Conservation (phyloP, 2,329 filamentous ascomycete genomes). For the Apiospora koreana region DNA sequence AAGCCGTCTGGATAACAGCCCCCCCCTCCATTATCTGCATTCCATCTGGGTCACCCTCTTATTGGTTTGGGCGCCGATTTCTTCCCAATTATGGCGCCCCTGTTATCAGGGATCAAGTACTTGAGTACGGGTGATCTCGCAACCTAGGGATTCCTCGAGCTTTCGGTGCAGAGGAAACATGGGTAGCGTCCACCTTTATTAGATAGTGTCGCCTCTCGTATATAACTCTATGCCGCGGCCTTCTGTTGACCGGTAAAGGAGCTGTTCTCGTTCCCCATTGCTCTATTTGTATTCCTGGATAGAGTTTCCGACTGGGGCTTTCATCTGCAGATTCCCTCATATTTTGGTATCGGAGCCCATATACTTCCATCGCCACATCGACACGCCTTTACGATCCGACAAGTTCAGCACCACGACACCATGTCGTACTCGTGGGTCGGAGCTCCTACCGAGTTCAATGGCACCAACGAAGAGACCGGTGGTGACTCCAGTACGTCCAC, state of each 20-base stretch:
- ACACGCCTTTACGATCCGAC: not conserved
- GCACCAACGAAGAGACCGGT: conserved; percentile 64
- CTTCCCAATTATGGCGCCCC: conserved; percentile 16
- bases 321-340: not conserved
- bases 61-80: conserved; percentile 15
- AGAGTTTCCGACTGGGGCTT: not conserved
- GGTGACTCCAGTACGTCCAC: conserved; percentile 75
- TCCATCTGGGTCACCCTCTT: conserved; percentile 5
- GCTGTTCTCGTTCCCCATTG: not conserved
- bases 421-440: conserved; percentile 64
- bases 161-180: not conserved
- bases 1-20: not conserved
- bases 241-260: not conserved
- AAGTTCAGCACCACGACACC: conserved; percentile 24
- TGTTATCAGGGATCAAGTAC: conserved; percentile 1
- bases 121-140: not conserved
- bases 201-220: not conserved
- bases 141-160: not conserved
- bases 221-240: conserved; percentile 2
- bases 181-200: conserved; percentile 8
- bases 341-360: not conserved
- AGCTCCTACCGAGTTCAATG: conserved; percentile 61
- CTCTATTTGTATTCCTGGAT: not conserved
- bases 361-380: not conserved
- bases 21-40: conserved; percentile 10